phyloP scores from a whole-genome alignment of 177 flowering plant genomes.

The Vitis hybrid region DNA sequence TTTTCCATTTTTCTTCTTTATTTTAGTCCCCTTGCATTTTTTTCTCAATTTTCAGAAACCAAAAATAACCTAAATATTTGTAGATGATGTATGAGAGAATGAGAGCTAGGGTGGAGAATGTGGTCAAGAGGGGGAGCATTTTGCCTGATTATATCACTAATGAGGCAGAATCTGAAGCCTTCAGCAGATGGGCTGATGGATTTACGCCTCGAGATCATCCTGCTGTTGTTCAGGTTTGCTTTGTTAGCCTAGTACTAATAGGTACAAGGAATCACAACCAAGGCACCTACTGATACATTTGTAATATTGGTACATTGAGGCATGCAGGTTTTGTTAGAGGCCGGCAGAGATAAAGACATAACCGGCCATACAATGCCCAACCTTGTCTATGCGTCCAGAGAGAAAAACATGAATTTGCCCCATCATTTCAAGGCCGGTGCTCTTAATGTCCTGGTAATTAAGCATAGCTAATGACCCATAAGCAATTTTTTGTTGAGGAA shows the following conservation, averaged over 20 bases:
- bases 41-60: no score
- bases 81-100: neutral
- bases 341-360: neutral
- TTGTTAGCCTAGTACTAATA: no score
- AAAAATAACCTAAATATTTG: neutral
- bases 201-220: slow-evolving; percentile 1
- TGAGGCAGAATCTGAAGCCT: neutral
- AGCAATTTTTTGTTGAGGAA: no score
- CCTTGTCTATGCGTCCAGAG: neutral
- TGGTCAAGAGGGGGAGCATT: neutral
- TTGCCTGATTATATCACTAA: neutral
- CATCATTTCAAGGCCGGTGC: slow-evolving; percentile 12
- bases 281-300: no score
- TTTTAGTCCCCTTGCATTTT: no score
- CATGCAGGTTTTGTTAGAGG: neutral
- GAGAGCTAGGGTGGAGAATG: slow-evolving; percentile 1
- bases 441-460: neutral
- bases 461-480: no score
- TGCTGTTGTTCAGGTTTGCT: neutral
- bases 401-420: neutral
- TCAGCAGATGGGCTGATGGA: neutral
- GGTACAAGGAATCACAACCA: no score
- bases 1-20: no score
- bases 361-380: neutral
- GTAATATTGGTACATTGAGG: no score